These are phyloP conservation scores for Austroboletus novae-zelandiae DNA, from an alignment of 1,284 basidiomycete species.

Conservation along the genomic window DNA sequence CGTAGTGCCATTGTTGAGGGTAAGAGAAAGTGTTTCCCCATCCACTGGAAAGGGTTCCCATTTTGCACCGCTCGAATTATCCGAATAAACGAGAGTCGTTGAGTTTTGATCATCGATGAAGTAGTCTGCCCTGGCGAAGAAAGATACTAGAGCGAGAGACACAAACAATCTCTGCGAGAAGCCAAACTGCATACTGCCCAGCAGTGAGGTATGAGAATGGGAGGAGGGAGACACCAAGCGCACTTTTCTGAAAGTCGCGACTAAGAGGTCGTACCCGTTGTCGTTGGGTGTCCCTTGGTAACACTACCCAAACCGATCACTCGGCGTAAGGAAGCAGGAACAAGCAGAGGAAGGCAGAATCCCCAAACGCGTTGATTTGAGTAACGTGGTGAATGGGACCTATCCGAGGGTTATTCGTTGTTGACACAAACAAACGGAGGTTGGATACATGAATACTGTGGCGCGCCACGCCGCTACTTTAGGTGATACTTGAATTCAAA, in stretches of 20 bases:
- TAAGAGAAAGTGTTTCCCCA: conserved; percentile 11
- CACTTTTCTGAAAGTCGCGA: conserved; percentile 1
- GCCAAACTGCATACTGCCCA: background rate
- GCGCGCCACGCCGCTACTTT: too few relatives aligned
- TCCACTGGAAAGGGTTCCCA: conserved; percentile 12
- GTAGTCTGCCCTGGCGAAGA: conserved; percentile 15
- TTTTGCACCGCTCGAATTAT: conserved; percentile 7
- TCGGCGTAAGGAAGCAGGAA: too few relatives aligned
- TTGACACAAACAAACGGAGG: too few relatives aligned
- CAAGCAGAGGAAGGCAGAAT: too few relatives aligned
- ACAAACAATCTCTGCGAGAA: conserved; percentile 3
- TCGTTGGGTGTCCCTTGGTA: too few relatives aligned
- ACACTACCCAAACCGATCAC: too few relatives aligned
- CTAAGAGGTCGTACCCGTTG: background rate
- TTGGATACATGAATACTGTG: too few relatives aligned
- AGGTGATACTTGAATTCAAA: too few relatives aligned
- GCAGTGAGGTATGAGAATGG: background rate
- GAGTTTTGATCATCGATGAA: conserved; percentile 19
- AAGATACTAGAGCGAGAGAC: conserved; percentile 1
- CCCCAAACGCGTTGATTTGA: too few relatives aligned
- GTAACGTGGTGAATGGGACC: too few relatives aligned
- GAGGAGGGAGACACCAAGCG: background rate
- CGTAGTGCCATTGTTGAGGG: conserved; percentile 9
- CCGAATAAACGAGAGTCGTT: conserved; percentile 13
- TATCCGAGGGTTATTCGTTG: too few relatives aligned